Conservation (phyloP, 2,329 filamentous ascomycete species). For the Aspergillus eucalypticola region DNA sequence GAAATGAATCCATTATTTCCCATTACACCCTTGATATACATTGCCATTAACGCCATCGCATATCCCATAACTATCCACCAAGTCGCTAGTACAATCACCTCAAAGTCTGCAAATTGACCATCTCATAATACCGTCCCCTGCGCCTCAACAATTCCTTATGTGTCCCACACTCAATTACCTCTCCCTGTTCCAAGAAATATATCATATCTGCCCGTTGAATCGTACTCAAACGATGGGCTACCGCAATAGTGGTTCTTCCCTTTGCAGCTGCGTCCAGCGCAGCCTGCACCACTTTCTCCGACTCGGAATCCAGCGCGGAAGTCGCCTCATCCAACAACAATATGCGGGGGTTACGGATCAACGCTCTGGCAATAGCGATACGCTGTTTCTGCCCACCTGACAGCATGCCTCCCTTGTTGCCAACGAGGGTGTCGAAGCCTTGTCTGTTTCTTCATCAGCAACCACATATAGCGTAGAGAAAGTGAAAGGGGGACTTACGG, state of each 20-base stretch:
- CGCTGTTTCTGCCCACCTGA: conserved; percentile 41
- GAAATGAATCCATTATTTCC: too few relatives aligned
- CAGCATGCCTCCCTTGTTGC: conserved; percentile 26
- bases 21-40: neutral
- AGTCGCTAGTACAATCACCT: conserved; percentile 35
- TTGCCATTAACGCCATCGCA: neutral
- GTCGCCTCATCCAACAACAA: conserved; percentile 37
- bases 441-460: conserved; percentile 15
- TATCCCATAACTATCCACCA: neutral
- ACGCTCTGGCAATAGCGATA: conserved; percentile 38
- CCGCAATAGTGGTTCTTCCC: conserved; percentile 83
- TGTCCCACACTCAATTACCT: conserved; percentile 76
- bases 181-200: conserved; percentile 85
- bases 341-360: conserved; percentile 37
- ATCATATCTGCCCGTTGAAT: conserved; percentile 92
- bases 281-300: conserved; percentile 57
- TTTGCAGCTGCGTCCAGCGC: conserved; percentile 77
- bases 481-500: conserved; percentile 14
- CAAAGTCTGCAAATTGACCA: conserved; percentile 75
- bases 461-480: neutral
- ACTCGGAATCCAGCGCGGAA: conserved; percentile 48
- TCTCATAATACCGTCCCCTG: conserved; percentile 69
- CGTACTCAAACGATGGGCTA: conserved; percentile 83
- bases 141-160: conserved; percentile 69
- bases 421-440: conserved; percentile 27